A percentile compares a stretch with the other conserved stretches of the same genome.
phyloP scores from a whole-genome alignment of 352 stramenopile species.

The Pythium folliculosum region DNA sequence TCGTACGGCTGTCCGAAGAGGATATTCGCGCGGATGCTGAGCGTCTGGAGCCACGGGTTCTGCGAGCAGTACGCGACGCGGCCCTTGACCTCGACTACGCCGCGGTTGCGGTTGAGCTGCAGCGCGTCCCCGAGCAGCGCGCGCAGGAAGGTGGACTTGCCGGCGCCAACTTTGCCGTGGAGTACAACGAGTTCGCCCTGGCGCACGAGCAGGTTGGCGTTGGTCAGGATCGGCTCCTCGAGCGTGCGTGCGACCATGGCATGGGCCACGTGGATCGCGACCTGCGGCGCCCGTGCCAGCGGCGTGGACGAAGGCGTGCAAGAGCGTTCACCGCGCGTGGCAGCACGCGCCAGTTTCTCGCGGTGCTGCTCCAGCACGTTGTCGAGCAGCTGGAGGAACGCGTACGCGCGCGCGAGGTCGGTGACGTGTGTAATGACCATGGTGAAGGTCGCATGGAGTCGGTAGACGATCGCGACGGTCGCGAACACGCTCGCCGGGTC shows the following conservation, averaged over 20 bases:
- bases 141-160: slow-evolving; percentile 36
- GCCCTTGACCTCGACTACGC: slow-evolving; percentile 32
- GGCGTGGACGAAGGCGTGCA: slow-evolving; percentile 12
- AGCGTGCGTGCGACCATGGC: slow-evolving; percentile 22
- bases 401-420: slow-evolving; percentile 16
- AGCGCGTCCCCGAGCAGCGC: slow-evolving; percentile 30
- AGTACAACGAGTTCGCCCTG: slow-evolving; percentile 37
- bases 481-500: slow-evolving; percentile 26
- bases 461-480: slow-evolving; percentile 26
- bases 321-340: slow-evolving; percentile 11
- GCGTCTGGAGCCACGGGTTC: slow-evolving; percentile 91
- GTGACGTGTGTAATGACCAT: slow-evolving; percentile 23
- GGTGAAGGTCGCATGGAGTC: slow-evolving; percentile 22
- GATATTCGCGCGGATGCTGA: slow-evolving; percentile 91
- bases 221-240: slow-evolving; percentile 22
- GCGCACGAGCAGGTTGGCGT: slow-evolving; percentile 20
- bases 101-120: slow-evolving; percentile 19
- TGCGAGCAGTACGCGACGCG: slow-evolving; percentile 65
- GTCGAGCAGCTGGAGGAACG: slow-evolving; percentile 22
- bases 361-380: background rate
- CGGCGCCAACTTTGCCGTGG: slow-evolving; percentile 30
- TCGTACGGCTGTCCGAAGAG: slow-evolving; percentile 74
- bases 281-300: slow-evolving; percentile 11
- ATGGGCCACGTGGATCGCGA: slow-evolving; percentile 20
- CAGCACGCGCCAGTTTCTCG: slow-evolving; percentile 4